Conservation (phyloP, 2,329 filamentous ascomycete genomes). For the Botryotinia calthae region DNA sequence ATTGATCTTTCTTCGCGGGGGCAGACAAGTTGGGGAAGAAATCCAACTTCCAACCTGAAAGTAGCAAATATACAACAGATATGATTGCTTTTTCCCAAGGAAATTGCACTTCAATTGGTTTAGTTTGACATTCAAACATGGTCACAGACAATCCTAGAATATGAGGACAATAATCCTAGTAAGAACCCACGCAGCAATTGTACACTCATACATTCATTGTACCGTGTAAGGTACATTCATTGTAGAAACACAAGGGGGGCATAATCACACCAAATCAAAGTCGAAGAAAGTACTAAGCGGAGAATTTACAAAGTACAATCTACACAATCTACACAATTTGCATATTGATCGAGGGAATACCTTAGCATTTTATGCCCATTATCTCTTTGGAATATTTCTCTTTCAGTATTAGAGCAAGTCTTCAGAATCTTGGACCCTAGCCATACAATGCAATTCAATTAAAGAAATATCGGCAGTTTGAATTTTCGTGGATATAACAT, state of each 20-base stretch:
- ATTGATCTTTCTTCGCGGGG: background rate
- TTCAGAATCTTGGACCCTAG: background rate
- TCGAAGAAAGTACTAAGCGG: background rate
- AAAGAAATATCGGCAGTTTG: background rate
- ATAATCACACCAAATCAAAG: background rate
- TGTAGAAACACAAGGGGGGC: background rate
- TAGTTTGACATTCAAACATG: background rate
- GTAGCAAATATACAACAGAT: background rate
- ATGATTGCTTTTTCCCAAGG: background rate
- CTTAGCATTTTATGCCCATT: background rate
- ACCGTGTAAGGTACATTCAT: background rate
- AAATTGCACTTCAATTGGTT: background rate
- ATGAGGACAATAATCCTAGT: background rate
- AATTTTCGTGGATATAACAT: background rate
- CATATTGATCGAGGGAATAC: background rate
- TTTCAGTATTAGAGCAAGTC: background rate
- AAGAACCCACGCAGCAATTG: conserved; percentile 13
- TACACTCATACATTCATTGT: background rate
- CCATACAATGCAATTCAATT: background rate
- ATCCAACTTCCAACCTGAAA: background rate
- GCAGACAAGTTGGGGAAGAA: background rate
- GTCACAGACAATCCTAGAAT: background rate
- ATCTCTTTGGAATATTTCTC: background rate
- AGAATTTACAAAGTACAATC: background rate
- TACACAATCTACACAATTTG: background rate